Percentiles rank a stretch among this genome's conserved stretches.
Conservation (phyloP, 805 yeast species). For the Lipomyces orientalis region DNA sequence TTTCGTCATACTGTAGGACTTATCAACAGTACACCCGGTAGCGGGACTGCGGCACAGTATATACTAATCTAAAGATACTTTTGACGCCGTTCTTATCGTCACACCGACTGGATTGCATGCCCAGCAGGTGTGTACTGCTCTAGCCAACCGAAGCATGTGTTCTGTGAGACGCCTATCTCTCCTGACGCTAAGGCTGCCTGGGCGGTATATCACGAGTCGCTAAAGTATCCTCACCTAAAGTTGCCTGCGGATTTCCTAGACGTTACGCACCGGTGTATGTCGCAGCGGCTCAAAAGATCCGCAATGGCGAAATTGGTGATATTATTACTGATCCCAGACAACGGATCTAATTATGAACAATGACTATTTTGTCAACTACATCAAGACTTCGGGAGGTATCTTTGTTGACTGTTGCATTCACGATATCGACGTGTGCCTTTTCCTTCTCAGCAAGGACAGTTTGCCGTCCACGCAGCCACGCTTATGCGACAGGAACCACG, state of each 20-base stretch:
- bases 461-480: constrained; percentile 32
- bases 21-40: too few species aligned
- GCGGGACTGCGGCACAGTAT: too few species aligned
- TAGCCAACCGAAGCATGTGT: constrained; percentile 34
- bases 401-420: constrained; percentile 40
- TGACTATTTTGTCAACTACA: constrained; percentile 34
- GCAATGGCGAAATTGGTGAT: constrained; percentile 36
- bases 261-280: constrained; percentile 32
- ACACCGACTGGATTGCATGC: constrained; percentile 32
- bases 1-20: too few species aligned
- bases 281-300: constrained; percentile 34
- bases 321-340: constrained; percentile 36
- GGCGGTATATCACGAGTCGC: constrained; percentile 28
- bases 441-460: constrained; percentile 33
- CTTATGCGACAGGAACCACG: constrained; percentile 37
- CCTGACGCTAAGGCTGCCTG: constrained; percentile 34
- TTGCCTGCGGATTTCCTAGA: constrained; percentile 38
- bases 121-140: constrained; percentile 31
- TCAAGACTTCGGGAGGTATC: constrained; percentile 40
- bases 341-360: constrained; percentile 28
- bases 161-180: constrained; percentile 36
- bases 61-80: constrained; percentile 9
- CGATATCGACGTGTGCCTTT: constrained; percentile 38
- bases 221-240: constrained; percentile 33
- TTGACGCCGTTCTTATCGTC: constrained; percentile 35